These are phyloP conservation scores for Coprinopsis sp. DNA, from an alignment of 768 basidiomycete species.

Conservation along the genomic window DNA sequence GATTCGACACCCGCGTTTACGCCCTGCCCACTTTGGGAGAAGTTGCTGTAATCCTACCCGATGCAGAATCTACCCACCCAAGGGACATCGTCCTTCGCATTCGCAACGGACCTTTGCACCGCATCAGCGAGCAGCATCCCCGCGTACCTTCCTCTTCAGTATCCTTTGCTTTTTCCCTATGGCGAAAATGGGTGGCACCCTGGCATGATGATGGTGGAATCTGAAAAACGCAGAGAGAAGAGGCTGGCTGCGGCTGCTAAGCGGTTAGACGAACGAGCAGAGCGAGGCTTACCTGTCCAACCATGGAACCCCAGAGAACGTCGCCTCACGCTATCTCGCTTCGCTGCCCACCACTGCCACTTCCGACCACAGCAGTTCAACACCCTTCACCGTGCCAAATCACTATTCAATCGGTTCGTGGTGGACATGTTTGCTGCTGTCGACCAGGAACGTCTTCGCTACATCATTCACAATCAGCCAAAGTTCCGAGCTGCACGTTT, in stretches of 20 bases:
- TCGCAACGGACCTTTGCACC: conserved; percentile 16
- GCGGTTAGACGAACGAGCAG: no score
- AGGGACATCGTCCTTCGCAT: conserved; percentile 32
- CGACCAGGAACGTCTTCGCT: conserved; percentile 37
- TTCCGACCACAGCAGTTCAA: neutral
- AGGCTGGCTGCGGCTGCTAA: no score
- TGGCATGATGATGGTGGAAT: conserved; percentile 23
- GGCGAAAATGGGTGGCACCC: conserved; percentile 42
- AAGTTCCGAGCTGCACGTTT: conserved; percentile 31
- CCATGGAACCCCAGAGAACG: no score
- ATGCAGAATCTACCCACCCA: neutral
- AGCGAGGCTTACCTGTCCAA: no score
- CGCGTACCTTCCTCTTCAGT: conserved; percentile 34
- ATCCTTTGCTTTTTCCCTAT: conserved; percentile 39
- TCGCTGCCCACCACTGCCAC: conserved; percentile 3
- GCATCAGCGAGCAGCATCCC: conserved; percentile 32
- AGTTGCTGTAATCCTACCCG: neutral
- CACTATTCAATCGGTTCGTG: conserved; percentile 40
- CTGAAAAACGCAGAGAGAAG: neutral
- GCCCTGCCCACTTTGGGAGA: conserved; percentile 32
- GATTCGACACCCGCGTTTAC: conserved; percentile 25
- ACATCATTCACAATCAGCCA: conserved; percentile 30
- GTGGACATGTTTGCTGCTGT: conserved; percentile 41
- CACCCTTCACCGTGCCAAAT: conserved; percentile 28
- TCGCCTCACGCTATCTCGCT: neutral